A percentile compares a stretch with the other conserved stretches of the same genome.
These are phyloP conservation scores for Komagataella pastoris DNA, from an alignment of 805 yeast genomes.

Conservation along the genomic window DNA sequence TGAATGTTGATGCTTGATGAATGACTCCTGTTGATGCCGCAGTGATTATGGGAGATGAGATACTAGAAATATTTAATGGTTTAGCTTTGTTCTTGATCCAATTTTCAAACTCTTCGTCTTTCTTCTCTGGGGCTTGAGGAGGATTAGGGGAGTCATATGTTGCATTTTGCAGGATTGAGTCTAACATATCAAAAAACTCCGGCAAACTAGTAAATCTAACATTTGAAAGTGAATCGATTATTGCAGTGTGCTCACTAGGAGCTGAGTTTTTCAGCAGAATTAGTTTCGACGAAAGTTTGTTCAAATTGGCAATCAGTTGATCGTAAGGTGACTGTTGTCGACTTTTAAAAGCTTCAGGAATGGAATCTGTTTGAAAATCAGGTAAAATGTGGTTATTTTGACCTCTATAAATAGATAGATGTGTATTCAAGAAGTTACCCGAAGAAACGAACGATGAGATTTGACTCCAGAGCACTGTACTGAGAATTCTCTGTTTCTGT, in stretches of 20 bases:
- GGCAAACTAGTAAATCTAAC: background rate
- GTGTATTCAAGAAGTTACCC: background rate
- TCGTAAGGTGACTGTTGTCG: background rate
- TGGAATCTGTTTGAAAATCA: background rate
- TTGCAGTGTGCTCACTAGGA: background rate
- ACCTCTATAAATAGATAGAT: no score
- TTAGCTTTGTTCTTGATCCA: background rate
- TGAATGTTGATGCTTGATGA: background rate
- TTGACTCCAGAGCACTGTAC: background rate
- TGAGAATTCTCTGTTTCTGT: background rate
- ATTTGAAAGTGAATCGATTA: background rate
- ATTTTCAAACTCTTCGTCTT: background rate
- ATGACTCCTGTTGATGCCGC: background rate
- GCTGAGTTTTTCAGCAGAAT: background rate
- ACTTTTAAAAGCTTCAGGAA: background rate
- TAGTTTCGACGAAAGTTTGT: background rate
- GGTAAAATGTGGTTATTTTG: background rate
- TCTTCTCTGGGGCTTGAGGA: background rate
- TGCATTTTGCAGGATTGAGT: background rate
- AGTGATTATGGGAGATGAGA: background rate
- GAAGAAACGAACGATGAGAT: background rate
- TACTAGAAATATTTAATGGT: background rate
- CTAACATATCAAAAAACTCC: background rate
- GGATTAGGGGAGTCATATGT: background rate
- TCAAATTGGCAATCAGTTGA: constrained; percentile 1